Percentiles rank a stretch among this genome's conserved stretches.
Conservation (phyloP, 2,329 filamentous ascomycete species). For the Hirsutella thompsonii region DNA sequence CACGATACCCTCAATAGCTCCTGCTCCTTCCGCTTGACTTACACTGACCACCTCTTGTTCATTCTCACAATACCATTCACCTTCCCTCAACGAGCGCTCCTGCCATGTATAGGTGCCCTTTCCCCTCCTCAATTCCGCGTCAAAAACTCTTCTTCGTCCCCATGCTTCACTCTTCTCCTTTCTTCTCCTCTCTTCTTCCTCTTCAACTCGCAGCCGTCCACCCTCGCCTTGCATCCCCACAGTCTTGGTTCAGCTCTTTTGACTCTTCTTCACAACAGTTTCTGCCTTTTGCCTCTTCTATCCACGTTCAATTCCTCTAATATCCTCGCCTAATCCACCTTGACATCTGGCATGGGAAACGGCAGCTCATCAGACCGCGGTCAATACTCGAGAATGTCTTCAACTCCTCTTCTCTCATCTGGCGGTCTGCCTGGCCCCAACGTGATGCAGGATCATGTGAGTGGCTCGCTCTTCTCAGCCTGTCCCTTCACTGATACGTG, state of each 20-base stretch:
- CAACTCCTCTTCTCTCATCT: conserved; percentile 19
- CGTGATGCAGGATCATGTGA: conserved; percentile 22
- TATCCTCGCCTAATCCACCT: background rate
- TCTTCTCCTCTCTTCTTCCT: background rate
- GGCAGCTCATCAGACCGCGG: background rate
- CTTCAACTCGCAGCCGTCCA: background rate
- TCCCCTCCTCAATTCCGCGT: background rate
- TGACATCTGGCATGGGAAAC: background rate
- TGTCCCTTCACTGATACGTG: background rate
- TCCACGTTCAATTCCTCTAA: background rate
- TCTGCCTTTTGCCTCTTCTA: background rate
- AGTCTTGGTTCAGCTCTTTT: conserved; percentile 2
- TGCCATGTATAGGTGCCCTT: too few species aligned
- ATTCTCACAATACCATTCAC: too few species aligned
- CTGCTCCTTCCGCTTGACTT: too few species aligned
- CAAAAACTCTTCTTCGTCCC: background rate
- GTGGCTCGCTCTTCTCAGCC: background rate
- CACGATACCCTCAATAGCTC: too few species aligned
- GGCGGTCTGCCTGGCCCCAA: conserved; percentile 18
- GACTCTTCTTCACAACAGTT: background rate
- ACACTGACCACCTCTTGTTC: too few species aligned
- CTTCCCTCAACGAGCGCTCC: too few species aligned
- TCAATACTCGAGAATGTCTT: conserved; percentile 15
- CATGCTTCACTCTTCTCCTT: background rate
- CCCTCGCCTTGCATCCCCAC: conserved; percentile 3